A percentile compares a stretch with the other conserved stretches of the same genome.
Evolutionary conservation across 225 moss, liverwort and hornwort genomes (phyloP).

Genomic region (Polytrichum commune): DNA sequence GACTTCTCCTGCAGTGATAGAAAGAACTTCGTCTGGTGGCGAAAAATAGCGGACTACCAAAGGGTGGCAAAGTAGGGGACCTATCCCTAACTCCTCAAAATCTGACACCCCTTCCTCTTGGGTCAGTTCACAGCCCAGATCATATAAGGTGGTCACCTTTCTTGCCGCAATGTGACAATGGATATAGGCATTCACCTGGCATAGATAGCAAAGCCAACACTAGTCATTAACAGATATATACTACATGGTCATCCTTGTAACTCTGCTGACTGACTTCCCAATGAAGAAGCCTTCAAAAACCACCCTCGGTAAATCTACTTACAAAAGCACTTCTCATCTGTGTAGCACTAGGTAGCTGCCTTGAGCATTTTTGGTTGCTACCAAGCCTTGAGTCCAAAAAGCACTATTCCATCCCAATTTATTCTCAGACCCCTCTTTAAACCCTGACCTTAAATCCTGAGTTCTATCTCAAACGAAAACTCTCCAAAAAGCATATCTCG

Average conservation of each 20-base stretch:
- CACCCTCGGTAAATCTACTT: too few species aligned
- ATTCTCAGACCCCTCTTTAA: too few species aligned
- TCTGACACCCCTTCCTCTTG: constrained; percentile 74
- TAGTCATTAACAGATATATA: not conserved
- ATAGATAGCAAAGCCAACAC: constrained; percentile 37
- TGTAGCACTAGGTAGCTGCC: too few species aligned
- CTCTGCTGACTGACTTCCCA: too few species aligned
- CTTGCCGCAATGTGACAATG: constrained; percentile 77
- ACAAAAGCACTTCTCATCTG: too few species aligned
- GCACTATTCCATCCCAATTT: too few species aligned
- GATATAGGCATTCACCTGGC: constrained; percentile 76
- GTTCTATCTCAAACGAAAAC: too few species aligned
- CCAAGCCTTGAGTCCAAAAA: too few species aligned
- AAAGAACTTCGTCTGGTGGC: constrained; percentile 57
- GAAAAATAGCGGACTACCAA: constrained; percentile 76
- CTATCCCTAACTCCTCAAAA: constrained; percentile 79
- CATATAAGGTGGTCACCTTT: constrained; percentile 79
- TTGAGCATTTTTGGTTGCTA: too few species aligned
- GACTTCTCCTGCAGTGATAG: constrained; percentile 72
- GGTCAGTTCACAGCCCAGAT: constrained; percentile 66
- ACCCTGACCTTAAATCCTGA: too few species aligned
- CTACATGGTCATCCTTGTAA: not conserved
- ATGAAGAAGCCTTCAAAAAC: too few species aligned
- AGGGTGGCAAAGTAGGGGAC: constrained; percentile 74
- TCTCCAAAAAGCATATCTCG: too few species aligned